A percentile compares a stretch with the other conserved stretches of the same genome.
These are phyloP conservation scores for Simplicillium sp. DNA, from an alignment of 2,329 filamentous ascomycete species.

Conservation along the genomic window DNA sequence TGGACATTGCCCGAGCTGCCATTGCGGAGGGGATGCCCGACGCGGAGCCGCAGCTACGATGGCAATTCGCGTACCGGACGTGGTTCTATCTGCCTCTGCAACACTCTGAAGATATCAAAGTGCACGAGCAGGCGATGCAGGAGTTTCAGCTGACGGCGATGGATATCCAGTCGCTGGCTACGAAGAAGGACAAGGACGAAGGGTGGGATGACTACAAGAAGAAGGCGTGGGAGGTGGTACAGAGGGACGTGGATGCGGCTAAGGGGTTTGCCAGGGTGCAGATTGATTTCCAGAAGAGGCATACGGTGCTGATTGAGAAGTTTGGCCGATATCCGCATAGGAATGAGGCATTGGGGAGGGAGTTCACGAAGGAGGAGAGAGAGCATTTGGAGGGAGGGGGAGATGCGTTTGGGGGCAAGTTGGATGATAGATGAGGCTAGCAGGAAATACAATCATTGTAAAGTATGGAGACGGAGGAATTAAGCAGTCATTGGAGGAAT, in stretches of 20 bases:
- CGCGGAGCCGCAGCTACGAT: constrained; percentile 17
- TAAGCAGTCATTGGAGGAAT: no score
- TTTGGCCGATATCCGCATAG: constrained; percentile 54
- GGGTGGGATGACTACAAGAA: constrained; percentile 14
- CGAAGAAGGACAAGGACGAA: constrained; percentile 10
- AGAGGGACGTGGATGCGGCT: constrained; percentile 15
- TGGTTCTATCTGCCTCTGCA: constrained; percentile 54
- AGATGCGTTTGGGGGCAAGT: constrained; percentile 22
- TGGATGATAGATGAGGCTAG: no score
- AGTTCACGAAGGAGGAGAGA: constrained; percentile 37
- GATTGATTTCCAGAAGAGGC: constrained; percentile 29
- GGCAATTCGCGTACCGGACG: constrained; percentile 27
- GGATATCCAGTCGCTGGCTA: constrained; percentile 22
- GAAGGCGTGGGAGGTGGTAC: constrained; percentile 17
- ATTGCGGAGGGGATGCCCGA: constrained; percentile 21
- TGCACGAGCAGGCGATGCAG: constrained; percentile 29
- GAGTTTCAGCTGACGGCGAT: constrained; percentile 19
- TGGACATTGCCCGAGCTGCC: constrained; percentile 29
- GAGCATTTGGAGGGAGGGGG: constrained; percentile 37
- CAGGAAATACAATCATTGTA: no score
- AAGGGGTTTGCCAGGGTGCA: constrained; percentile 12
- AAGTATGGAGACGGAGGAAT: no score
- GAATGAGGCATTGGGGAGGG: constrained; percentile 39
- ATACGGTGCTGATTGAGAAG: constrained; percentile 36
- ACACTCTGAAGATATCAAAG: constrained; percentile 42